phyloP scores from a whole-genome alignment of 495 filamentous ascomycete genomes.

The Aspergillus biplanus region DNA sequence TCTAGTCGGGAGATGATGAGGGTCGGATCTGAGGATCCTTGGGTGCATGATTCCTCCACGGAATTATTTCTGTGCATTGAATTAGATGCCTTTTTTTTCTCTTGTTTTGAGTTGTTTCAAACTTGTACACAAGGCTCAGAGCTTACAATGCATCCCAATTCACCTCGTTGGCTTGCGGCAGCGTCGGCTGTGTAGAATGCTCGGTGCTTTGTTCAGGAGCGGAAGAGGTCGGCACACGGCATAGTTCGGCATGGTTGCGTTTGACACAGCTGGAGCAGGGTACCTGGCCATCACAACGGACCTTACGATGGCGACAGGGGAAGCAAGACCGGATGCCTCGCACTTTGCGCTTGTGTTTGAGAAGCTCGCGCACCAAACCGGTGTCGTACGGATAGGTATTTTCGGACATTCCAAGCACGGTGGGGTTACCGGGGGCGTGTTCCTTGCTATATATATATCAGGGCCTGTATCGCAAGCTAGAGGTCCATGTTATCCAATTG shows the following conservation, averaged over 20 bases:
- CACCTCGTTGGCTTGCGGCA: not conserved
- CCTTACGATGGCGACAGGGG: slow-evolving; percentile 39
- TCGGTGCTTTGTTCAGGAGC: not conserved
- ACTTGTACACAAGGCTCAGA: too few relatives aligned
- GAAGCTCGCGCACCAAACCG: slow-evolving; percentile 21
- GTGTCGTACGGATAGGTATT: slow-evolving; percentile 27
- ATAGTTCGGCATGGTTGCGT: slow-evolving; percentile 63
- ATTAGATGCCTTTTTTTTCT: too few relatives aligned
- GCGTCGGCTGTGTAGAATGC: not conserved
- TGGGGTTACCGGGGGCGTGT: too few relatives aligned
- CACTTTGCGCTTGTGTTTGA: slow-evolving; percentile 30
- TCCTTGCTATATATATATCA: too few relatives aligned
- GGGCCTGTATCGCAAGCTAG: too few relatives aligned
- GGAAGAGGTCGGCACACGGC: slow-evolving; percentile 33
- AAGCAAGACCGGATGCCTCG: slow-evolving; percentile 35
- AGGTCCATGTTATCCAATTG: too few relatives aligned
- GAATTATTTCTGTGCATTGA: not conserved
- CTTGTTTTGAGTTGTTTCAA: too few relatives aligned
- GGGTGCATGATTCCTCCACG: not conserved
- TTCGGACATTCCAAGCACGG: slow-evolving; percentile 10
- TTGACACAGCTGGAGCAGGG: slow-evolving; percentile 68
- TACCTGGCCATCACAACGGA: slow-evolving; percentile 64
- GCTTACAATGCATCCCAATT: slow-evolving; percentile 13
- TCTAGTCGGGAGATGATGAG: slow-evolving; percentile 24
- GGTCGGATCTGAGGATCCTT: slow-evolving; percentile 6